Evolutionary conservation across 805 yeast species (phyloP), one percentile per base, ranked within the genome.

Genomic region (Pichia nanzhaoensis): DNA sequence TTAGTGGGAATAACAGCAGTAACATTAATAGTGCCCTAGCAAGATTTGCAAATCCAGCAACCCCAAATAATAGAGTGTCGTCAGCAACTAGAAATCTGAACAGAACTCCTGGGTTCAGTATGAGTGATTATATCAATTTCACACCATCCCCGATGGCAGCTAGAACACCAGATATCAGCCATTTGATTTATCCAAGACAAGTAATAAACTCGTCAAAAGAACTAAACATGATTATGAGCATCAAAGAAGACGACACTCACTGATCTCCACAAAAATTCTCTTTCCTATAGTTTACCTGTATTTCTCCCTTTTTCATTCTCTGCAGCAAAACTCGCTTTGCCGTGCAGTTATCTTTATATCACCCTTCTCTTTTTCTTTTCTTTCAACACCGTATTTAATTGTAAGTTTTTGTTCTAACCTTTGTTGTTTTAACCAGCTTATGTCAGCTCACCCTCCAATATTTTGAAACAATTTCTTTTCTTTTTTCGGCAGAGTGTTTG

Each of bases 81-180:
- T 34, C 10, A 19, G 12, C 37, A 35, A 33, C 28, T 7, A 28
- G 44, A 46, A 39, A 40, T 43, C 62, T 74, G 8, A 55, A 54
- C 32, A 63, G 64, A 51, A 82, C 85, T 0, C 83, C 83, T 1
- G 84, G 82, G 2, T 85, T 86, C 66, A 85, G 86, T 61, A 78
- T 86, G 80, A 81, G 78, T 58, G 95, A 86, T 59, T 86, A 84
- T 59, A 83, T 87, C 33, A 83, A 86, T 58, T 81, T 82, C 58
- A 80, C 90, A 1, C 93, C 93, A 3, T 78, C 85, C 9, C 84
- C 84, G 20, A 52, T 68, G n/a, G 60, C 55, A 24, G 46, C 58
- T 6, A 58, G 66, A 37, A 68, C 73, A 0, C 73, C 73, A 3
- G 71, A 63, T 45, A 13, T 28, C 5, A 28, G 17, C 13, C 35